phyloP scores from a whole-genome alignment of 2,329 filamentous ascomycete species.

The Neurospora sp. region DNA sequence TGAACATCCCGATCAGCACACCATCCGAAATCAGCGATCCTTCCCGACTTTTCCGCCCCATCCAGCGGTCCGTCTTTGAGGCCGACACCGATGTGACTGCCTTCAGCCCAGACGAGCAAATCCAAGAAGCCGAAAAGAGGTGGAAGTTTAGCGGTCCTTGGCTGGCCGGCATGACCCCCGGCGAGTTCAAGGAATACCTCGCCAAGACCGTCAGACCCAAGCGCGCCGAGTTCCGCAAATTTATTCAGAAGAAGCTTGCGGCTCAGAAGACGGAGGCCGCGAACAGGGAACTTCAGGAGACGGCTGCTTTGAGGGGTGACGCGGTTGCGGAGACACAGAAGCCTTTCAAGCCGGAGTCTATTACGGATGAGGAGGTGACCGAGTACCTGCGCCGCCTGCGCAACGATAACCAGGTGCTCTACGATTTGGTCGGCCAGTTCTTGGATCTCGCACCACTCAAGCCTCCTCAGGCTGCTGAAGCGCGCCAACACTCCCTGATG shows the following conservation, averaged over 20 bases:
- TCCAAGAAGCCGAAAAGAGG: slow-evolving; percentile 34
- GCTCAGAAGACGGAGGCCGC: slow-evolving; percentile 32
- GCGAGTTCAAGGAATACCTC: slow-evolving; percentile 48
- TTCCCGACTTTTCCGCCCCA: not conserved
- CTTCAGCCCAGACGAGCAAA: slow-evolving; percentile 23
- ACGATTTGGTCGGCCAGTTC: slow-evolving; percentile 46
- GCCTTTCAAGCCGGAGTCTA: slow-evolving; percentile 31
- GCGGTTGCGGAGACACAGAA: slow-evolving; percentile 8
- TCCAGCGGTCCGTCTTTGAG: slow-evolving; percentile 47
- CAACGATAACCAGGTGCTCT: slow-evolving; percentile 39
- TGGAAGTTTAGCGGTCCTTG: slow-evolving; percentile 61
- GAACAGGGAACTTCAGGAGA: slow-evolving; percentile 27
- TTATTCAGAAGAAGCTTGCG: slow-evolving; percentile 40
- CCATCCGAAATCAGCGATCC: slow-evolving; percentile 23
- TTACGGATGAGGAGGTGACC: slow-evolving; percentile 41
- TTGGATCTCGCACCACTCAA: slow-evolving; percentile 49
- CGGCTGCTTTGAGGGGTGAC: slow-evolving; percentile 13
- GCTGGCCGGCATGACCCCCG: slow-evolving; percentile 52
- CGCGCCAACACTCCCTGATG: slow-evolving; percentile 2
- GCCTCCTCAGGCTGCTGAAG: slow-evolving; percentile 14
- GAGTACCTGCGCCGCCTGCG: slow-evolving; percentile 44
- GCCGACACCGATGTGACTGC: slow-evolving; percentile 44
- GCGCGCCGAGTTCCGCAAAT: slow-evolving; percentile 44
- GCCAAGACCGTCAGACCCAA: slow-evolving; percentile 41
- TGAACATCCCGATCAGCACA: slow-evolving; percentile 61